These are phyloP conservation scores for Ogataea wickerhamii DNA, from an alignment of 805 yeast species.

Conservation along the genomic window DNA sequence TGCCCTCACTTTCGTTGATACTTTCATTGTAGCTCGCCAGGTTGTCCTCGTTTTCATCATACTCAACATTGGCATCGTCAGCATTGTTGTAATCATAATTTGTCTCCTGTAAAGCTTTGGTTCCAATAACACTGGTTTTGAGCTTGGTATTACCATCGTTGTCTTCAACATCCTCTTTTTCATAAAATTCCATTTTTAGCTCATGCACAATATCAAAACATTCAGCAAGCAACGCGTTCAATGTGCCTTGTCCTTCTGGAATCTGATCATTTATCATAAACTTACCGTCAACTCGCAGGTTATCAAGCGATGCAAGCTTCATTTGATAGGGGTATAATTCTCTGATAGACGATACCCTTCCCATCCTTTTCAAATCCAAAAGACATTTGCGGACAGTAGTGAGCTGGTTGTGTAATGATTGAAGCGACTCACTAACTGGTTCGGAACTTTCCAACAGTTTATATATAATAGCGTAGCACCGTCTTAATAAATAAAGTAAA, in stretches of 20 bases:
- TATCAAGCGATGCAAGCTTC: constrained; percentile 87
- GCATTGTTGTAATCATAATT: constrained; percentile 35
- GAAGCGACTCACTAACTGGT: constrained; percentile 92
- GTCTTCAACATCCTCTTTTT: constrained; percentile 39
- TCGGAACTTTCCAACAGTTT: constrained; percentile 87
- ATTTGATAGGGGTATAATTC: constrained; percentile 95
- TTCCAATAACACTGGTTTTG: constrained; percentile 35
- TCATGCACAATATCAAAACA: constrained; percentile 94
- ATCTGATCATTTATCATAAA: constrained; percentile 83
- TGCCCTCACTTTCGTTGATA: constrained; percentile 30
- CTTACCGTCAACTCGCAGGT: constrained; percentile 84
- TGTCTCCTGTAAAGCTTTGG: constrained; percentile 33
- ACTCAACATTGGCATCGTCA: constrained; percentile 28
- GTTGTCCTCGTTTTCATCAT: constrained; percentile 27
- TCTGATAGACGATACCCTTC: constrained; percentile 82
- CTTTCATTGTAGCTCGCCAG: constrained; percentile 32
- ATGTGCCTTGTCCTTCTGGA: constrained; percentile 98
- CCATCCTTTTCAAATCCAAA: constrained; percentile 85
- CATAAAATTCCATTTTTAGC: constrained; percentile 79
- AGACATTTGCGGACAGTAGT: constrained; percentile 88
- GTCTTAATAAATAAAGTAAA: constrained; percentile 72
- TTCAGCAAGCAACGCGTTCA: constrained; percentile 85
- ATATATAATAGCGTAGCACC: constrained; percentile 89
- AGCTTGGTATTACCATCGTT: constrained; percentile 29
- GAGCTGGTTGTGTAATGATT: constrained; percentile 90